Evolutionary conservation across 805 yeast genomes (phyloP), one percentile per base, ranked within the genome.

Genomic region (Kodamaea fukazawae): DNA sequence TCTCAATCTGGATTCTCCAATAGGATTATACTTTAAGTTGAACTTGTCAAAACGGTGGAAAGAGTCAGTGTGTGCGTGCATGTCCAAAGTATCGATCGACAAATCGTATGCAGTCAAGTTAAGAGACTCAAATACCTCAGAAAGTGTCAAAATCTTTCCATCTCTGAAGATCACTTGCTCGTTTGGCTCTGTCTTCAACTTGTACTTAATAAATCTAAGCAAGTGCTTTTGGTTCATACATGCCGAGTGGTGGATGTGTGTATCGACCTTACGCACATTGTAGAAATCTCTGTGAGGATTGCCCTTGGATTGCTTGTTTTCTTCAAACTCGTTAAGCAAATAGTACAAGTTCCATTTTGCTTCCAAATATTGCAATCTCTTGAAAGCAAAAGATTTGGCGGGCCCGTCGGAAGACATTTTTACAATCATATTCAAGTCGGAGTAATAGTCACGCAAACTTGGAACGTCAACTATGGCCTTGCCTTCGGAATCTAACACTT

Each of bases 41-140:
- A 93, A 93, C 65, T 93, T 93, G 65, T 93, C 99, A 58, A 93
- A 93, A 54, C 99, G 76, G 63, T 93, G 99, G 76, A 93, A 93
- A 1, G 98, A 86, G 56, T 93, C 99, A 48, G 90, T 86, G 62
- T 93, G 99, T 4, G 99, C 99, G 64, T 93, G 99, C 99, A 93
- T 93, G 64, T 93, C 99, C 50, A 93, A 74, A 2, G 99, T 95
- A 56, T 93, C 99, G 54, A 93, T 93, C 42, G 95, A 85, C 43
- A 93, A 71, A 58, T 93, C 99, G 58, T 95, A 93, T 1, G 97
- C 98, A 0, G 96, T 83, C 44, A 93, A 74, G 41, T 87, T 82
- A 60, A 93, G 75, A 27, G 98, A 89, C 56, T 89, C 77, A 65
- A 93, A 93, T 34, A 93, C 99, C 59, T 91, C 83, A n/a, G 73